Percentiles rank a stretch among this genome's conserved stretches.
These are phyloP conservation scores for Lichtheimia ornata DNA, from an alignment of 371 early-diverging fungal species.

Conservation along the genomic window DNA sequence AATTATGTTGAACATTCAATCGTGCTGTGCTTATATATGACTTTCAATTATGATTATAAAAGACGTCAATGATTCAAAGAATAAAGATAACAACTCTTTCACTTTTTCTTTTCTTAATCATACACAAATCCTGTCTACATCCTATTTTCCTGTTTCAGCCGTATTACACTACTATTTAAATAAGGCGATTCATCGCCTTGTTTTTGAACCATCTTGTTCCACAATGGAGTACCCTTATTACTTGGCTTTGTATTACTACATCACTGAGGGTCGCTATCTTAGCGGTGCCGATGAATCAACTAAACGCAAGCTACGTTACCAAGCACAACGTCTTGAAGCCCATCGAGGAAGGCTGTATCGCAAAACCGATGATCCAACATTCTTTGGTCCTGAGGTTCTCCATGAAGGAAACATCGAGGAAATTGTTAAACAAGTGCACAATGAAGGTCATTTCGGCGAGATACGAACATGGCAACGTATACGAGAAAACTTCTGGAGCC, in stretches of 20 bases:
- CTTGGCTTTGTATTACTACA: background rate
- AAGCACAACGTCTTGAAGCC: background rate
- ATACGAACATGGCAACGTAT: slow-evolving; percentile 17
- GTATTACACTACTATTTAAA: too few species aligned
- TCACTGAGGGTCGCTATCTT: background rate
- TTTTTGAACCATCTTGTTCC: background rate
- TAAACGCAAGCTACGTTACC: background rate
- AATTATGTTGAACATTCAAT: background rate
- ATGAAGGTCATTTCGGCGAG: slow-evolving; percentile 21
- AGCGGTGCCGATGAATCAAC: background rate
- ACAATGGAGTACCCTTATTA: slow-evolving; percentile 1
- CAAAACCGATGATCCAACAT: too few species aligned
- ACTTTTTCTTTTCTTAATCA: background rate
- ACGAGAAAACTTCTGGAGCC: slow-evolving; percentile 11
- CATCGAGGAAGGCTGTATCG: too few species aligned
- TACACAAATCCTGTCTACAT: too few species aligned
- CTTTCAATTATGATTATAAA: background rate
- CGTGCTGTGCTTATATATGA: background rate
- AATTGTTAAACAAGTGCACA: slow-evolving; percentile 9
- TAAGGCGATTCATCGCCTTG: too few species aligned
- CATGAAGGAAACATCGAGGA: slow-evolving; percentile 12
- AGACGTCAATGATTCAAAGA: background rate
- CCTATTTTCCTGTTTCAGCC: too few species aligned
- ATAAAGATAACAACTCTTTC: background rate
- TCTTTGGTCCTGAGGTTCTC: slow-evolving; percentile 9